Conservation (phyloP, 306 rosid species). For the Morella rubra region DNA sequence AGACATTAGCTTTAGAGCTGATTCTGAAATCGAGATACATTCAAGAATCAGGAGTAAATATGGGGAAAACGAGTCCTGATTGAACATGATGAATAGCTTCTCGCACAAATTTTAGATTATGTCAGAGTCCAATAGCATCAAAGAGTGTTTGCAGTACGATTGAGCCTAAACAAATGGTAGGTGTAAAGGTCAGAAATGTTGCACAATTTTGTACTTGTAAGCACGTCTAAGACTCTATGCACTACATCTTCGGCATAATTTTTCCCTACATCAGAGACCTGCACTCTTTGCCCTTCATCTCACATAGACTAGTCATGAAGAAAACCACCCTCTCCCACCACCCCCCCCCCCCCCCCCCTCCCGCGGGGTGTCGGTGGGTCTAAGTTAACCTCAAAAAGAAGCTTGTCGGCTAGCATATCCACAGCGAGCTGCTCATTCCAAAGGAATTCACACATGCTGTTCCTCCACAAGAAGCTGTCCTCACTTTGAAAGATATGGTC, state of each 20-base stretch:
- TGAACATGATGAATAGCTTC: background rate
- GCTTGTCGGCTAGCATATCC: conserved; percentile 86
- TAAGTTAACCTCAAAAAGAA: conserved; percentile 75
- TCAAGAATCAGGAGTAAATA: background rate
- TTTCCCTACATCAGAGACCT: background rate
- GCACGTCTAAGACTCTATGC: background rate
- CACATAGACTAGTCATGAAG: background rate
- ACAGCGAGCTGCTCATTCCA: conserved; percentile 98
- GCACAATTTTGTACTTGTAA: background rate
- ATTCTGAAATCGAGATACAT: background rate
- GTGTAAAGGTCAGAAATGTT: background rate
- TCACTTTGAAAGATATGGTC: conserved; percentile 92
- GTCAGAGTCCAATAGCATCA: background rate
- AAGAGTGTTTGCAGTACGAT: background rate
- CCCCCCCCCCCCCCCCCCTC: no score
- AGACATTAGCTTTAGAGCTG: background rate
- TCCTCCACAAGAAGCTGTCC: conserved; percentile 98
- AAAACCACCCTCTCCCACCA: no score
- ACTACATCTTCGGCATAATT: background rate
- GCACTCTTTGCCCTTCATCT: background rate
- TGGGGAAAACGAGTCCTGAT: background rate
- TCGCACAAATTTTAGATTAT: background rate
- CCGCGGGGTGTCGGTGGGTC: no score
- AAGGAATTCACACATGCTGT: conserved; percentile 95
- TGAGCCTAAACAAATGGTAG: background rate